Evolutionary conservation across 805 yeast genomes (phyloP), one percentile per base, ranked within the genome.

Genomic region (Kuraishia ogatae): DNA sequence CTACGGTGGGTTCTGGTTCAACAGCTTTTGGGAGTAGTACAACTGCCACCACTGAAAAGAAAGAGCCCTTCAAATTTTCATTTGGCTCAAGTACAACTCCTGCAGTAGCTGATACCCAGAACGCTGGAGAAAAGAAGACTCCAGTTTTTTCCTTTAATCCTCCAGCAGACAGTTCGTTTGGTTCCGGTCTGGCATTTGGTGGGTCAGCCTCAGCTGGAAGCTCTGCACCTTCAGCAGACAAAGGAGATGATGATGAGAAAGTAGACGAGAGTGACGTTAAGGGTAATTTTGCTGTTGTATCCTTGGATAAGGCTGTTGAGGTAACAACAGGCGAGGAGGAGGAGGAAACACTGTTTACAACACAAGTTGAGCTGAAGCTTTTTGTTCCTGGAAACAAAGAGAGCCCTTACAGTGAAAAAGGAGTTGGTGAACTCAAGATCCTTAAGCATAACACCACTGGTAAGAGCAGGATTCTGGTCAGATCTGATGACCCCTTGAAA

Each of bases 301-400:
- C 69, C 55, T 74, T 81, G 56, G 70, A 73, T 21, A 78, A 81
- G 51, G 76, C 84, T 54, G 75, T 83, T 13, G 81, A 79, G 5
- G 79, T 74, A 19, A 74, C 78, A 61, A 87, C 93, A 8, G 97
- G 97, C 20, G 97, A 93, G 71, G 97, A 91, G 70, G 78, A 81
- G 54, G 97, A 93, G 71, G 81, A 76, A 1, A 66, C 77, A 0
- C 63, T 81, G 24, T 87, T 79, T 61, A 79, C 84, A 50, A 84
- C 87, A 62, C 79, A 87, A 63, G 79, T 93, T 2, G 90, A 90
- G 64, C 73, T 90, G 50, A 82, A 83, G 80, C 74, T 83, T 55
- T 81, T 80, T 52, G 79, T 81, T 51, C 67, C 80, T 1, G 76
- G 74, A 22, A 76, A 81, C 50, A 80, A 80, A 50, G 65, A 46